Evolutionary conservation across 495 filamentous ascomycete genomes (phyloP).

Genomic region (Podospora bellae-mahoneyi): DNA sequence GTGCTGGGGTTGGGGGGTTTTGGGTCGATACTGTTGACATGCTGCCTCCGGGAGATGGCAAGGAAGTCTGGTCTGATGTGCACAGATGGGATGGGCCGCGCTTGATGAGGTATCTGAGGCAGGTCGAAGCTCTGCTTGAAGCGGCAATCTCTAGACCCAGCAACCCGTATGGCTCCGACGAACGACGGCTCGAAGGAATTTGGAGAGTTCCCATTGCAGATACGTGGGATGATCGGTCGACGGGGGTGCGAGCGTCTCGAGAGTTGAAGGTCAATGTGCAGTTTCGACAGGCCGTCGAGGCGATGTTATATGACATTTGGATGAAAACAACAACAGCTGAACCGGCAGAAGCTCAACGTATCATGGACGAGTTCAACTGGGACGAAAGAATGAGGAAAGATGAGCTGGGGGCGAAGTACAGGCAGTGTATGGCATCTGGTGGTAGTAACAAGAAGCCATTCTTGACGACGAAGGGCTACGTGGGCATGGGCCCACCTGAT

Average conservation of each 20-base stretch:
- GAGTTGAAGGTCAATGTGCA: too few relatives aligned
- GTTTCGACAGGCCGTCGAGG: too few relatives aligned
- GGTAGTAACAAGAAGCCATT: conserved; percentile 14
- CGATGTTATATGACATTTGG: too few relatives aligned
- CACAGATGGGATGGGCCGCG: background rate
- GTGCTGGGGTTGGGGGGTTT: conserved; percentile 8
- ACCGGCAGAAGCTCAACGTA: too few relatives aligned
- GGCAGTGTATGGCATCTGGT: background rate
- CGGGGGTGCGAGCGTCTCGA: too few relatives aligned
- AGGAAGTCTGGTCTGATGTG: background rate
- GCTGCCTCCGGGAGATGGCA: too few relatives aligned
- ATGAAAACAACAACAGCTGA: too few relatives aligned
- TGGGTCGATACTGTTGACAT: conserved; percentile 12
- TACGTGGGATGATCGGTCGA: background rate
- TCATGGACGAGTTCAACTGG: background rate
- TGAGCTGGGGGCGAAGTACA: background rate
- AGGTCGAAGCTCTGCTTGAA: too few relatives aligned
- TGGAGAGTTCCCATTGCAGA: conserved; percentile 17
- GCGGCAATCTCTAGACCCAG: too few relatives aligned
- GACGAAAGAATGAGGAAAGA: background rate
- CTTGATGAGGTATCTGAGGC: too few relatives aligned
- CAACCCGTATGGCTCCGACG: background rate
- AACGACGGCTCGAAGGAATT: background rate
- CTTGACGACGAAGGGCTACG: conserved; percentile 17
- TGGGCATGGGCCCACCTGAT: conserved; percentile 19